Conservation (phyloP, 2,329 filamentous ascomycete species). For the Diaporthe destruens region DNA sequence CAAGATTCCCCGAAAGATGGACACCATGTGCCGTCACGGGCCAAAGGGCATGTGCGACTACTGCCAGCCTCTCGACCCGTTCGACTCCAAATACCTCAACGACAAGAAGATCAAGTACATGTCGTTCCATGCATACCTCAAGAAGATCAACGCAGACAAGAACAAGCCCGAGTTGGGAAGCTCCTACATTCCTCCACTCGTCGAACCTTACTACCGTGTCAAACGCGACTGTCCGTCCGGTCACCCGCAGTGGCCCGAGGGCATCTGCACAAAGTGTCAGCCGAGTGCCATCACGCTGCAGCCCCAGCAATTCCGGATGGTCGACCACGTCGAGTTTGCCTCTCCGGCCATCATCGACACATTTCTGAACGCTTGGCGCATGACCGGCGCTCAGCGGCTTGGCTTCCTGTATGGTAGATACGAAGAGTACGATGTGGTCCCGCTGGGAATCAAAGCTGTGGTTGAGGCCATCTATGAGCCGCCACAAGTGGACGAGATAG, state of each 20-base stretch:
- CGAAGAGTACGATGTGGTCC: slow-evolving; percentile 90
- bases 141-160: slow-evolving; percentile 95
- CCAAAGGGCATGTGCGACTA: slow-evolving; percentile 99
- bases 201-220: slow-evolving; percentile 92
- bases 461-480: slow-evolving; percentile 98
- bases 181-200: slow-evolving; percentile 95
- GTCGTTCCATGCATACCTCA: slow-evolving; percentile 93
- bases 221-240: slow-evolving; percentile 90
- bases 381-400: slow-evolving; percentile 84
- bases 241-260: slow-evolving; percentile 93
- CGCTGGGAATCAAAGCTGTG: slow-evolving; percentile 92
- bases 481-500: slow-evolving; percentile 88
- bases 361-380: slow-evolving; percentile 93
- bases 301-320: slow-evolving; percentile 94
- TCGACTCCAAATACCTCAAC: slow-evolving; percentile 85
- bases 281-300: slow-evolving; percentile 96
- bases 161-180: slow-evolving; percentile 95
- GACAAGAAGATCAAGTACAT: slow-evolving; percentile 99
- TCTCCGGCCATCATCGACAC: slow-evolving; percentile 85
- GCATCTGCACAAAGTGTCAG: slow-evolving; percentile 98
- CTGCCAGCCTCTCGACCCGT: slow-evolving; percentile 96
- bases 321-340: slow-evolving; percentile 97
- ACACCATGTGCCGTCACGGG: slow-evolving; percentile 93
- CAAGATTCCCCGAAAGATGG: slow-evolving; percentile 83
- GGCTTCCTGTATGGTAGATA: slow-evolving; percentile 94